Conservation (phyloP, 2,329 filamentous ascomycete genomes). For the Trichophyton benhamiae region DNA sequence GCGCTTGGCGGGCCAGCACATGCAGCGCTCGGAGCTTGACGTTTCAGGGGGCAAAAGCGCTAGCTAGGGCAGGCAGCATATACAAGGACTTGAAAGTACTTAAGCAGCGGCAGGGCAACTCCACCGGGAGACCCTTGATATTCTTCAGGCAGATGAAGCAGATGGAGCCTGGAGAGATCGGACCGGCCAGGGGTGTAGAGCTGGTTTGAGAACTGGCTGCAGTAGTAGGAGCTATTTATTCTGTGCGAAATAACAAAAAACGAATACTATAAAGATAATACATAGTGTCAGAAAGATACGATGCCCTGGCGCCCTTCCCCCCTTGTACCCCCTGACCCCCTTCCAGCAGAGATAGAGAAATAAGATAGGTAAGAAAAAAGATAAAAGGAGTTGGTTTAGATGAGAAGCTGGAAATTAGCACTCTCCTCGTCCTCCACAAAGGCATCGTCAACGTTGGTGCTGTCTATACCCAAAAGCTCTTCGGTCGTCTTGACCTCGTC, state of each 20-base stretch:
- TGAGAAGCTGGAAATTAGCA: slow-evolving; percentile 30
- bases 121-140: neutral
- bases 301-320: neutral
- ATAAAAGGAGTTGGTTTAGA: slow-evolving; percentile 13
- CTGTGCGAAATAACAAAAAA: neutral
- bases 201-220: no score
- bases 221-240: neutral
- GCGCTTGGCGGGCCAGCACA: slow-evolving; percentile 2
- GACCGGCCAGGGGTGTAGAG: neutral
- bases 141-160: slow-evolving; percentile 5
- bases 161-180: neutral
- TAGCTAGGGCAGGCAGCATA: neutral
- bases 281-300: neutral
- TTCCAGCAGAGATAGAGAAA: neutral
- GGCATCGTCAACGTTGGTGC: slow-evolving; percentile 15
- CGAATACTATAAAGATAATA: neutral
- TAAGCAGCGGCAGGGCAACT: neutral
- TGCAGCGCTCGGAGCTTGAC: neutral
- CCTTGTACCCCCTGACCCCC: no score
- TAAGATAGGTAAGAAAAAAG: neutral
- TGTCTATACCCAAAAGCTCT: slow-evolving; percentile 9
- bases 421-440: slow-evolving; percentile 31
- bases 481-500: slow-evolving; percentile 14
- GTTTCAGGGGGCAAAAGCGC: neutral
- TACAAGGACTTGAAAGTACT: neutral